A percentile compares a stretch with the other conserved stretches of the same genome.
These are phyloP conservation scores for Suillus ampliporus DNA, from an alignment of 768 basidiomycete genomes.

Conservation along the genomic window DNA sequence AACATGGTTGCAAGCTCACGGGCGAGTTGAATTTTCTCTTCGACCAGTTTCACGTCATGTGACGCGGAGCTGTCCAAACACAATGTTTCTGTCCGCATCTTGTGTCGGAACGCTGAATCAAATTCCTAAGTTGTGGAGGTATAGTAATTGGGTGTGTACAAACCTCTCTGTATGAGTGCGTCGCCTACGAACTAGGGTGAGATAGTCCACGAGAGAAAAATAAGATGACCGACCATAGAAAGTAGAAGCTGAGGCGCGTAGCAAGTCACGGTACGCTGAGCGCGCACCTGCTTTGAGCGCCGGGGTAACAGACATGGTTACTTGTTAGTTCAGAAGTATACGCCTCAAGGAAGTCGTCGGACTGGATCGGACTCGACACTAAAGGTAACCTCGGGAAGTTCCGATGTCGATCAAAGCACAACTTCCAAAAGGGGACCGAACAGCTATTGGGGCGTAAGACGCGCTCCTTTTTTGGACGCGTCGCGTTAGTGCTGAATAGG, in stretches of 20 bases:
- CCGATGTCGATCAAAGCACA: constrained; percentile 39
- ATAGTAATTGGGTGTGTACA: constrained; percentile 1
- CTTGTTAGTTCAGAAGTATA: too few species aligned
- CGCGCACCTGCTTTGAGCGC: constrained; percentile 68
- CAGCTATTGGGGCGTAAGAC: constrained; percentile 38
- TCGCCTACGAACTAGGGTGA: constrained; percentile 51
- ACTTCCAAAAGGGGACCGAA: constrained; percentile 25
- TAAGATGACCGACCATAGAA: constrained; percentile 57
- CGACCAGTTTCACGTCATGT: constrained; percentile 53
- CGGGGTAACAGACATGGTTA: constrained; percentile 60
- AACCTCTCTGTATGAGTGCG: constrained; percentile 59
- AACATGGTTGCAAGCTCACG: constrained; percentile 77
- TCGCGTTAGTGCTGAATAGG: constrained; percentile 31
- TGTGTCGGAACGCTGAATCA: constrained; percentile 67
- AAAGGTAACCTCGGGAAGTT: constrained; percentile 16
- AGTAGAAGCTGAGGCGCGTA: constrained; percentile 67
- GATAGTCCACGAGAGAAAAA: neutral
- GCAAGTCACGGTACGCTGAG: constrained; percentile 74
- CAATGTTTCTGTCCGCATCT: constrained; percentile 62
- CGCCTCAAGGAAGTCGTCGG: neutral
- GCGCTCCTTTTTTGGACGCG: constrained; percentile 45
- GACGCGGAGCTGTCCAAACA: constrained; percentile 47
- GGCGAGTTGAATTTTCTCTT: constrained; percentile 61
- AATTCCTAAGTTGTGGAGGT: neutral
- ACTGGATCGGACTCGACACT: constrained; percentile 9